These are phyloP conservation scores for Colletotrichum karsti DNA, from an alignment of 2,329 filamentous ascomycete species.

Conservation along the genomic window DNA sequence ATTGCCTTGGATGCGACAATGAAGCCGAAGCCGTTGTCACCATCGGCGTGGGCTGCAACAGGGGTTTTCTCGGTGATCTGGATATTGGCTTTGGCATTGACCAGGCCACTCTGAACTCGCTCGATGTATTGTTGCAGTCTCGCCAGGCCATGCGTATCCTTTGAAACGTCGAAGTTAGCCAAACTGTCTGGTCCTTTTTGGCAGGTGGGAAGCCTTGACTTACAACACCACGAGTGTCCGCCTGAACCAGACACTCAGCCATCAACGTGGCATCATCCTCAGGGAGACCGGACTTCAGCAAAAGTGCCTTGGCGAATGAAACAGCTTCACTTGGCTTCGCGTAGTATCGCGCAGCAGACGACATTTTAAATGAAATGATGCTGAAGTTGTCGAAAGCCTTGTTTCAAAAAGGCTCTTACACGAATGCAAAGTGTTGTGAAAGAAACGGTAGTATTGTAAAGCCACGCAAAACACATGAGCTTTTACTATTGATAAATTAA, in stretches of 20 bases:
- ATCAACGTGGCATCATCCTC: constrained; percentile 66
- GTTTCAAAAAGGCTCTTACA: too few species aligned
- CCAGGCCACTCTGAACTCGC: constrained; percentile 74
- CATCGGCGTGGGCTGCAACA: constrained; percentile 74
- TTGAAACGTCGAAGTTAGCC: background rate
- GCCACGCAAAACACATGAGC: too few species aligned
- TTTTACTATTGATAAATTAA: too few species aligned
- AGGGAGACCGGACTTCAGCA: constrained; percentile 68
- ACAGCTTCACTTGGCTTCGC: constrained; percentile 48
- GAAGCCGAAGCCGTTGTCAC: constrained; percentile 79
- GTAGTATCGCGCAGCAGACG: constrained; percentile 28
- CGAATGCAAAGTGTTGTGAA: too few species aligned
- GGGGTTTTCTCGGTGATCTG: constrained; percentile 70
- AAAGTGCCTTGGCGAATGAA: constrained; percentile 61
- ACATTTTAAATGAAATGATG: too few species aligned
- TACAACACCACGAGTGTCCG: constrained; percentile 78
- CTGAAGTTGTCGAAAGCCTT: too few species aligned
- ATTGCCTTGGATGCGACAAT: constrained; percentile 74
- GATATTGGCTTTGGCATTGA: constrained; percentile 69
- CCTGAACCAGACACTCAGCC: constrained; percentile 73
- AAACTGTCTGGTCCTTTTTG: too few species aligned
- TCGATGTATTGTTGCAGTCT: constrained; percentile 80
- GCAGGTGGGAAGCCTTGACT: background rate
- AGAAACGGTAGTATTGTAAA: too few species aligned
- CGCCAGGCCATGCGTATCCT: constrained; percentile 76